phyloP scores from a whole-genome alignment of 208 protist genomes.

The Acanthamoeba culbertsoni region DNA sequence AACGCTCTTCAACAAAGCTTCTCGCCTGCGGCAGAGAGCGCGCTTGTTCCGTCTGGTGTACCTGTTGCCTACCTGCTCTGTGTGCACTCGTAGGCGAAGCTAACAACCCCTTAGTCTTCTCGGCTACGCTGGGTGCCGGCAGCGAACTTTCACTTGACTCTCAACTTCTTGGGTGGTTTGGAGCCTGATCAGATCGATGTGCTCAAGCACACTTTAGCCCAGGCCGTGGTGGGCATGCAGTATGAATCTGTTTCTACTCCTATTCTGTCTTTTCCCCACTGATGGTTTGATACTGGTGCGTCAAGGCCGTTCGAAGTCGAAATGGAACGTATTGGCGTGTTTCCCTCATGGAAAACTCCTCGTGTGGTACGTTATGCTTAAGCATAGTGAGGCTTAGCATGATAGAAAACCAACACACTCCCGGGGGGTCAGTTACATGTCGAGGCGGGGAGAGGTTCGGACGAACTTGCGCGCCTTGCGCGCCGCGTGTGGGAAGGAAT shows the following conservation, averaged over 20 bases:
- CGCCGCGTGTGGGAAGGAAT: not conserved
- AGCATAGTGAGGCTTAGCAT: not conserved
- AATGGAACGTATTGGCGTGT: not conserved
- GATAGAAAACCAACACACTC: not conserved
- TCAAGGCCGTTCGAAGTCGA: not conserved
- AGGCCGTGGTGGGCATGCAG: not conserved
- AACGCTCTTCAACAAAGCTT: not conserved
- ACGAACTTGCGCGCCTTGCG: not conserved
- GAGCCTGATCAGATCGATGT: not conserved
- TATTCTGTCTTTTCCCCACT: not conserved
- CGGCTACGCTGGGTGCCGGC: not conserved
- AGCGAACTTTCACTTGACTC: not conserved
- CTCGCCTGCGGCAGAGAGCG: not conserved
- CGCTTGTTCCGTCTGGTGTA: not conserved
- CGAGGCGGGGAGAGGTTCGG: not conserved
- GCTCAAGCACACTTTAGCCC: not conserved
- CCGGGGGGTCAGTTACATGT: not conserved
- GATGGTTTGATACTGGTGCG: too few species aligned
- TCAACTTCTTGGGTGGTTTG: not conserved
- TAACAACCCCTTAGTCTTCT: not conserved
- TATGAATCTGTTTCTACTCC: not conserved
- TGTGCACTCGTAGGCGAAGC: not conserved
- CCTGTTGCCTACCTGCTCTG: not conserved
- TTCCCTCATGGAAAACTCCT: not conserved
- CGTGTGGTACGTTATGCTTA: not conserved